These are phyloP conservation scores for Xylariaceae sp. DNA, from an alignment of 2,329 filamentous ascomycete genomes.

Conservation along the genomic window DNA sequence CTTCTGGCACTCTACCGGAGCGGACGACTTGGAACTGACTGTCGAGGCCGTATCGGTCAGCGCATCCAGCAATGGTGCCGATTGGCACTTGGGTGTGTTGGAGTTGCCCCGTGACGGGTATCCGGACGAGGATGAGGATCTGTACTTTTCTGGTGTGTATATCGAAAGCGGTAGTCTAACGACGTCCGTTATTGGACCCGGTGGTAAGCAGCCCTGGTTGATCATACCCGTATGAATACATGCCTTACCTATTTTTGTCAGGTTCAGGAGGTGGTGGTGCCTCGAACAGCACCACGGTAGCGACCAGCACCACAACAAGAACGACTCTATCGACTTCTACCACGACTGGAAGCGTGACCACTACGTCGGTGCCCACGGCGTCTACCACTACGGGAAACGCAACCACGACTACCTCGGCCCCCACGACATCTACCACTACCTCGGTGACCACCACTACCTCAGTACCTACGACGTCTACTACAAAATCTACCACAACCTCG, in stretches of 20 bases:
- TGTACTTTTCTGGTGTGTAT: constrained; percentile 67
- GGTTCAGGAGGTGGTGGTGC: constrained; percentile 8
- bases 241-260: constrained; percentile 4
- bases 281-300: constrained; percentile 12
- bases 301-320: constrained; percentile 2
- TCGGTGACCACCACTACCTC: not conserved
- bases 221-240: not conserved
- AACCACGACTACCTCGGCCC: not conserved
- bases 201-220: constrained; percentile 8
- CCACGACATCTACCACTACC: not conserved
- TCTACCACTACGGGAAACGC: not conserved
- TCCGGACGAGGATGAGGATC: constrained; percentile 54
- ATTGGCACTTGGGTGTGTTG: constrained; percentile 68
- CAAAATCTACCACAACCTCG: not conserved
- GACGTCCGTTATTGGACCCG: constrained; percentile 27
- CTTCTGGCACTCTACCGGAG: constrained; percentile 65
- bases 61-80: constrained; percentile 60
- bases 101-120: constrained; percentile 55
- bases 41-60: constrained; percentile 55
- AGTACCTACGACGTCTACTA: constrained; percentile 3
- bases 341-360: constrained; percentile 9
- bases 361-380: constrained; percentile 4
- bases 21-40: constrained; percentile 49
- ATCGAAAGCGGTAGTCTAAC: constrained; percentile 52
- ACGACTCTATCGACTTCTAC: constrained; percentile 15